Percentiles rank a stretch among this genome's conserved stretches.
Conservation (phyloP, 2,329 filamentous ascomycete species). For the Penicillium sp. region DNA sequence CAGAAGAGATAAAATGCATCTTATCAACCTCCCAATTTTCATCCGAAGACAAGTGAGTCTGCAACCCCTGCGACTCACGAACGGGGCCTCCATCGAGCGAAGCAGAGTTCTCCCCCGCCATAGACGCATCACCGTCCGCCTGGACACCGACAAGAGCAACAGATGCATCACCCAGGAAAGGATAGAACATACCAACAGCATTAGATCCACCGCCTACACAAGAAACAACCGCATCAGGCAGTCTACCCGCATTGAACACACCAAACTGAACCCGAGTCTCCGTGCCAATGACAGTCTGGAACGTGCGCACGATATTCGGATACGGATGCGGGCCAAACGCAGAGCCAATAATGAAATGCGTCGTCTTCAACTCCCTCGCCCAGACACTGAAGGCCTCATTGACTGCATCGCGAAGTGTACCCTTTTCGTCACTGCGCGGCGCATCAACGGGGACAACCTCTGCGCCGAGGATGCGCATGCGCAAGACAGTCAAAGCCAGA, state of each 20-base stretch:
- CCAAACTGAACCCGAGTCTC: slow-evolving; percentile 89
- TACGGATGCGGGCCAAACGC: slow-evolving; percentile 95
- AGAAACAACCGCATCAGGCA: slow-evolving; percentile 93
- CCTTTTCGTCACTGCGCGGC: slow-evolving; percentile 56
- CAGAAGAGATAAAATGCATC: slow-evolving; percentile 90
- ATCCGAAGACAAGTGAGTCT: slow-evolving; percentile 90
- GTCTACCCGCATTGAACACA: slow-evolving; percentile 62
- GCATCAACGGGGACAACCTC: slow-evolving; percentile 75
- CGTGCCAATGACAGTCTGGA: slow-evolving; percentile 76
- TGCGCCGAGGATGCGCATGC: slow-evolving; percentile 89
- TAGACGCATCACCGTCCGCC: slow-evolving; percentile 82
- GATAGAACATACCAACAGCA: slow-evolving; percentile 94
- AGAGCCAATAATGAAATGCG: slow-evolving; percentile 94
- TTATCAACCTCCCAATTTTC: slow-evolving; percentile 83
- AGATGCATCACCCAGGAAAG: slow-evolving; percentile 74
- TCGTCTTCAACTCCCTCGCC: slow-evolving; percentile 83
- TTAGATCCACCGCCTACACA: slow-evolving; percentile 94
- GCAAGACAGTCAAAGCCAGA: slow-evolving; percentile 82
- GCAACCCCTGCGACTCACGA: slow-evolving; percentile 91
- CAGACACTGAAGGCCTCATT: slow-evolving; percentile 90
- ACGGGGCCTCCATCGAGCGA: slow-evolving; percentile 78
- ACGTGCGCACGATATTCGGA: slow-evolving; percentile 88
- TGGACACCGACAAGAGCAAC: slow-evolving; percentile 90
- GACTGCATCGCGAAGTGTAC: slow-evolving; percentile 77
- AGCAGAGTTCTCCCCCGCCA: slow-evolving; percentile 77